These are phyloP conservation scores for Westerdykella ornata DNA, from an alignment of 2,329 filamentous ascomycete genomes.

Conservation along the genomic window DNA sequence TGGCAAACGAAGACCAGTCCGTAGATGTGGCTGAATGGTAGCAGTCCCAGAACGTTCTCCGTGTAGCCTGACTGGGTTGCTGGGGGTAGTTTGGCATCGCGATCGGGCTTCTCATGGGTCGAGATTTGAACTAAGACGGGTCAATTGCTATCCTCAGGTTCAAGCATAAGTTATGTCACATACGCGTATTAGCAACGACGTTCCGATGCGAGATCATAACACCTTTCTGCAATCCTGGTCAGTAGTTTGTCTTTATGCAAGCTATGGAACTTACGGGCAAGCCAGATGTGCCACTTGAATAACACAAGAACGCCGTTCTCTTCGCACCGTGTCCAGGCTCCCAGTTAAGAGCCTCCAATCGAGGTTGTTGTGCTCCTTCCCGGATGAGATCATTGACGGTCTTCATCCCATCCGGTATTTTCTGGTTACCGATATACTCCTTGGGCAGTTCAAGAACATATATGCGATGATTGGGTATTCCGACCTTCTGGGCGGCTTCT, in stretches of 20 bases:
- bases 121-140: slow-evolving; percentile 49
- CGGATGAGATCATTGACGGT: slow-evolving; percentile 61
- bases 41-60: slow-evolving; percentile 58
- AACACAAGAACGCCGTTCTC: slow-evolving; percentile 70
- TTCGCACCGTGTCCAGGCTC: slow-evolving; percentile 57
- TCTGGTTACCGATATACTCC: slow-evolving; percentile 44
- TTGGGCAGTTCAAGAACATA: slow-evolving; percentile 64
- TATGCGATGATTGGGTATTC: slow-evolving; percentile 57
- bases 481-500: slow-evolving; percentile 56
- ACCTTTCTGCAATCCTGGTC: slow-evolving; percentile 54
- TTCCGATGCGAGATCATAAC: slow-evolving; percentile 78
- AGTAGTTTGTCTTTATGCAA: slow-evolving; percentile 4
- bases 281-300: slow-evolving; percentile 73
- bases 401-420: slow-evolving; percentile 48
- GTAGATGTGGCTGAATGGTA: slow-evolving; percentile 80
- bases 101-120: slow-evolving; percentile 43
- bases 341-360: slow-evolving; percentile 55
- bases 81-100: slow-evolving; percentile 41
- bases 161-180: neutral
- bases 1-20: slow-evolving; percentile 65
- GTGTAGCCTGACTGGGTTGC: slow-evolving; percentile 40
- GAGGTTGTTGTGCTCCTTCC: slow-evolving; percentile 51
- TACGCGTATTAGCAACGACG: slow-evolving; percentile 63
- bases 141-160: slow-evolving; percentile 1
- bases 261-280: slow-evolving; percentile 52